These are phyloP conservation scores for Bryoglossum gracile DNA, from an alignment of 495 filamentous ascomycete genomes.

Conservation along the genomic window DNA sequence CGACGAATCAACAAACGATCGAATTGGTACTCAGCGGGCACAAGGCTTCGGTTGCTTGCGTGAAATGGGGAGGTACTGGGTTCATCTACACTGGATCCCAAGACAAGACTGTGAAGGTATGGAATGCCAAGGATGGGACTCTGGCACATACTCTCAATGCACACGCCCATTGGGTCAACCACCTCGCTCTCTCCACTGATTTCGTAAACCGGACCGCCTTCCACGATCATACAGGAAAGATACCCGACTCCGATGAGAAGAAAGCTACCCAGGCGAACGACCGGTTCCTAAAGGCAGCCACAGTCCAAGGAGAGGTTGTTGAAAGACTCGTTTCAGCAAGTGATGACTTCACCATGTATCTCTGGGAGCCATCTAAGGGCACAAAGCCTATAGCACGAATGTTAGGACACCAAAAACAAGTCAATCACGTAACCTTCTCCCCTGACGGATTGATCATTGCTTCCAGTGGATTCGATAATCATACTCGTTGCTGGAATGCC, in stretches of 20 bases:
- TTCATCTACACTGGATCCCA: constrained; percentile 84
- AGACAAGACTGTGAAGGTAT: constrained; percentile 89
- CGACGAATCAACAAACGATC: constrained; percentile 66
- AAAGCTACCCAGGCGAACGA: constrained; percentile 70
- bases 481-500: constrained; percentile 83
- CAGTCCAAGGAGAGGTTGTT: constrained; percentile 64
- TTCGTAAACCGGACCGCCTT: constrained; percentile 81
- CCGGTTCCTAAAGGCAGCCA: constrained; percentile 85
- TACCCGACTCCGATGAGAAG: constrained; percentile 60
- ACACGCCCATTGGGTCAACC: constrained; percentile 95
- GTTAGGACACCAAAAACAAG: constrained; percentile 88
- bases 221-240: constrained; percentile 72
- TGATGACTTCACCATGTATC: constrained; percentile 94
- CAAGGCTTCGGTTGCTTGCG: constrained; percentile 79
- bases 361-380: constrained; percentile 80
- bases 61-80: constrained; percentile 89
- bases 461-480: constrained; percentile 85
- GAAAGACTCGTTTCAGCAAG: constrained; percentile 86
- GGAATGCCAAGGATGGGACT: constrained; percentile 73
- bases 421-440: constrained; percentile 93
- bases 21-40: constrained; percentile 82
- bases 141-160: constrained; percentile 69
- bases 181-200: constrained; percentile 90
- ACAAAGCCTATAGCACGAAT: constrained; percentile 83
- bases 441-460: constrained; percentile 83